Evolutionary conservation across 331 rosid species (phyloP).

Genomic region (Telfairia occidentalis): DNA sequence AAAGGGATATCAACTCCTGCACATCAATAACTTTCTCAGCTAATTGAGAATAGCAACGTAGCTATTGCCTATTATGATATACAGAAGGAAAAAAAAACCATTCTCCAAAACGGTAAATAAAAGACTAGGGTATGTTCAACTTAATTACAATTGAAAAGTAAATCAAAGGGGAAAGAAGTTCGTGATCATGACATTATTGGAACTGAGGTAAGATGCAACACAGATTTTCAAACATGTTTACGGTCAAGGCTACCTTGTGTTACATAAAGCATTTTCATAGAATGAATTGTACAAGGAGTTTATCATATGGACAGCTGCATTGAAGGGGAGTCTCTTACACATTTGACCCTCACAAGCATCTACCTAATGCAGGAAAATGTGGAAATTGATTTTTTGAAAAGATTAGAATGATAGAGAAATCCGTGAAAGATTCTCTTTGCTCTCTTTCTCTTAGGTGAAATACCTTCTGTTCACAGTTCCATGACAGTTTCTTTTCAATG

Average conservation of each 20-base stretch:
- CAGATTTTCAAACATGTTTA: neutral
- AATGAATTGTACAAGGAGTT: neutral
- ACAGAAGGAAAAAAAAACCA: neutral
- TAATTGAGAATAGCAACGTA: neutral
- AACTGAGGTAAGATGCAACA: neutral
- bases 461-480: neutral
- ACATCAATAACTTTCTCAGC: constrained; percentile 7
- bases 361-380: neutral
- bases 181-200: neutral
- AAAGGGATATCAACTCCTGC: constrained; percentile 71
- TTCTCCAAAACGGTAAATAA: neutral
- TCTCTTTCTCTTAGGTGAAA: neutral
- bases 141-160: neutral
- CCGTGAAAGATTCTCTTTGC: neutral
- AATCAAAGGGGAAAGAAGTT: neutral
- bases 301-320: neutral
- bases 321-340: neutral
- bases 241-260: neutral
- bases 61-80: neutral
- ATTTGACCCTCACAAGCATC: neutral
- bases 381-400: neutral
- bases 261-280: neutral
- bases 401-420: neutral
- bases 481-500: neutral
- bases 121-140: neutral